Evolutionary conservation across 441 rosid species (phyloP), one percentile per base, ranked within the genome.

Genomic region (Gossypium gossypioides): DNA sequence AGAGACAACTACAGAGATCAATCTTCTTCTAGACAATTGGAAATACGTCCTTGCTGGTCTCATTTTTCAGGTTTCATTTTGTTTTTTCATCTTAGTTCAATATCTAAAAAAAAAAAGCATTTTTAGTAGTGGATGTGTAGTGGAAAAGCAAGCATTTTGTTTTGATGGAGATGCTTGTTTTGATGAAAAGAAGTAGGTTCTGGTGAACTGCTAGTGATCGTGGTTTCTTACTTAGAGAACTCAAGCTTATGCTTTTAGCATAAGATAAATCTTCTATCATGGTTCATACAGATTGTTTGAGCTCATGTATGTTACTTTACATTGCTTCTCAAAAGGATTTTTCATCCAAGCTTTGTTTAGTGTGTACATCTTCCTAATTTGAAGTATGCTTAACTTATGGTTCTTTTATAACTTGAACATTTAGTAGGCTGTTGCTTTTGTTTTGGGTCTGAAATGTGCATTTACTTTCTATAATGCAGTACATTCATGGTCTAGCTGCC

Each of bases 401-500:
- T 59, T 4, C 13, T 24, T n/a, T 70, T 19, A 13, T 40, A 27
- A 18, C 6, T 34, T 3, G 13, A n/a, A 29, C 9, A 6, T n/a
- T 60, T 29, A 2, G 66, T n/a, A 60, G 40, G 22, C 44, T 27
- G 24, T 67, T 13, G 58, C 16, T 65, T 65, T 51, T 27, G 58
- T 50, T 16, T 27, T 68, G 10, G n/a, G 5, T 70, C 56, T 70
- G 13, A 52, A 66, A 58, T 18, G 40, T 74, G 40, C 16, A 51
- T 72, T 13, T 46, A 65, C 74, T 83, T 21, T 40, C 65, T 51
- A 10, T 5, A 34, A 34, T 24, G 77, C 96, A 95, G 99, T 95
- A 95, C 68, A 81, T 95, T 68, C 99, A 95, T 84, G 98, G 99
- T 75, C 82, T 90, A 79, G 93, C 99, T 79, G 97, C 98, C 27